phyloP scores from a whole-genome alignment of 176 grass and related monocot genomes.

The Tillandsia fasciculata region DNA sequence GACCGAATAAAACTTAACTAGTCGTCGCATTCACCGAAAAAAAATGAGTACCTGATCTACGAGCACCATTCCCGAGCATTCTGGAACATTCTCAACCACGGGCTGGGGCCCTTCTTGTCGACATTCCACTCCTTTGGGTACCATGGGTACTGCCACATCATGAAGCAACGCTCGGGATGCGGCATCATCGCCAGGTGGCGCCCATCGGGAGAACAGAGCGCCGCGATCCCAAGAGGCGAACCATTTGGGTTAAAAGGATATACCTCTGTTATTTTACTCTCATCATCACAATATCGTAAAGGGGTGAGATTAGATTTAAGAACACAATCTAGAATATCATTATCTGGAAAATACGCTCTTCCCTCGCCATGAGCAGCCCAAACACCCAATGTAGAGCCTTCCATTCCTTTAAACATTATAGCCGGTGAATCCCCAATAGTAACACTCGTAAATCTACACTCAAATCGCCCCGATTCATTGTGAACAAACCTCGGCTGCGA shows the following conservation, averaged over 20 bases:
- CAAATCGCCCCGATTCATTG: conserved; percentile 80
- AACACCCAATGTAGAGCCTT: conserved; percentile 70
- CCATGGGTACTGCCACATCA: conserved; percentile 99
- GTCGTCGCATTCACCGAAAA: no score
- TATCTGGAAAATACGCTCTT: conserved; percentile 70
- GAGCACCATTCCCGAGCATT: conserved; percentile 82
- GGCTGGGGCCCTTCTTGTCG: conserved; percentile 67
- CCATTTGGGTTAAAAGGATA: conserved; percentile 98
- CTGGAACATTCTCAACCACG: conserved; percentile 86
- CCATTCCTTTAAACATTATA: conserved; percentile 93
- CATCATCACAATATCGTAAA: conserved; percentile 64
- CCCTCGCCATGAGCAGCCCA: conserved; percentile 83
- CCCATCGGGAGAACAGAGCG: conserved; percentile 80
- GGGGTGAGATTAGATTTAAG: conserved; percentile 56
- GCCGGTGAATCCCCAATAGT: conserved; percentile 50
- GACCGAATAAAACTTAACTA: no score
- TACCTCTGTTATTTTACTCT: conserved; percentile 49
- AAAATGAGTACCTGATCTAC: conserved; percentile 11
- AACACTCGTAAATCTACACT: conserved; percentile 75
- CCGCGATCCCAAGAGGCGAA: conserved; percentile 71
- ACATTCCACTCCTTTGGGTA: conserved; percentile 79
- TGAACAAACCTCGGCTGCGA: conserved; percentile 93
- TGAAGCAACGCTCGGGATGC: conserved; percentile 85
- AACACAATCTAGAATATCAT: conserved; percentile 36
- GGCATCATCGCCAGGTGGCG: conserved; percentile 95